These are phyloP conservation scores for Saksenaea vasiformis DNA, from an alignment of 371 early-diverging fungal genomes.

Conservation along the genomic window DNA sequence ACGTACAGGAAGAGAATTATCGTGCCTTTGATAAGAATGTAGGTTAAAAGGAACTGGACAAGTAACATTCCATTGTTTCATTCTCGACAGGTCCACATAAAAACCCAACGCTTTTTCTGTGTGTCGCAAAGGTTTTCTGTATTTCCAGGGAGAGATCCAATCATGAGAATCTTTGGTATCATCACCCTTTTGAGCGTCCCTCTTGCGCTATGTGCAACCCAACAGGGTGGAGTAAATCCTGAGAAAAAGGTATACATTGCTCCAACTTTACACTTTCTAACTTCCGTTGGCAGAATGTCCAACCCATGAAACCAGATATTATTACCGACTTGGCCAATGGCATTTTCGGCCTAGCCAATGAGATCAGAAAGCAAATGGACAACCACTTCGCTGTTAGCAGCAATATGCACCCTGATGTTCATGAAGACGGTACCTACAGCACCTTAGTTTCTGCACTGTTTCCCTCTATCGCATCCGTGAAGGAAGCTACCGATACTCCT, in stretches of 20 bases:
- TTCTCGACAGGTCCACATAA: not conserved
- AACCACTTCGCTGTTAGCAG: not conserved
- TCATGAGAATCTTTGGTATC: not conserved
- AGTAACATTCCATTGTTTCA: not conserved
- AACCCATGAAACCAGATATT: not conserved
- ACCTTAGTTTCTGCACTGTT: not conserved
- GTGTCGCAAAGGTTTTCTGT: not conserved
- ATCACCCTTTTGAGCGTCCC: not conserved
- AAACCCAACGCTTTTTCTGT: not conserved
- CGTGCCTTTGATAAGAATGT: not conserved
- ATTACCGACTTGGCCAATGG: not conserved
- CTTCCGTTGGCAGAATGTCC: not conserved
- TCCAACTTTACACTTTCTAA: not conserved
- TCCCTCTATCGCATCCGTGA: not conserved
- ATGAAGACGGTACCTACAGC: not conserved
- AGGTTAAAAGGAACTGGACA: not conserved
- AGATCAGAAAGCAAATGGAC: not conserved
- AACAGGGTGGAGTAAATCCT: not conserved
- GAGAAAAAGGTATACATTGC: not conserved
- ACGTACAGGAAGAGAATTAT: not conserved
- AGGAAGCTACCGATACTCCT: not conserved
- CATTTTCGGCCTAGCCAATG: not conserved
- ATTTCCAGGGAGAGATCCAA: not conserved
- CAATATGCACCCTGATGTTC: not conserved
- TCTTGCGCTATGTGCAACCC: not conserved